Evolutionary conservation across 2,329 filamentous ascomycete species (phyloP).

Genomic region (Purpureocillium takamizusanense): DNA sequence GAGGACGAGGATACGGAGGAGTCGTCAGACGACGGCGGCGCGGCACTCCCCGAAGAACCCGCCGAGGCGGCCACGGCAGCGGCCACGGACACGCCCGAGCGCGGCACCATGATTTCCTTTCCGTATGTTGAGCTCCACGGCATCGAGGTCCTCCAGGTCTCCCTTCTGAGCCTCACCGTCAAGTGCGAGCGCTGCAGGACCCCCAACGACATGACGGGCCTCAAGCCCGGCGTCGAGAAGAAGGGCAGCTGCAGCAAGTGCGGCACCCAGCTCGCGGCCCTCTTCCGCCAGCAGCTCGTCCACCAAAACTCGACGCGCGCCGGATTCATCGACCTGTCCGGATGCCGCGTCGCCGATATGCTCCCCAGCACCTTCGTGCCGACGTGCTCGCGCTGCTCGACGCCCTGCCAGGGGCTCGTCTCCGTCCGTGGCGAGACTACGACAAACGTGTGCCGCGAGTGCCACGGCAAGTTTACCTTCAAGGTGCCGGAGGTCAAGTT

Average conservation of each 20-base stretch:
- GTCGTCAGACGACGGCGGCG: slow-evolving; percentile 32
- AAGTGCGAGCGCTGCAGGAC: slow-evolving; percentile 78
- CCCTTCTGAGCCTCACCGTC: slow-evolving; percentile 56
- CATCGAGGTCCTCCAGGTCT: slow-evolving; percentile 66
- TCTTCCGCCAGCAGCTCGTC: slow-evolving; percentile 59
- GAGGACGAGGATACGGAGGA: slow-evolving; percentile 32
- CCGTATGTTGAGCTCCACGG: slow-evolving; percentile 68
- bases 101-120: slow-evolving; percentile 70
- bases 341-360: slow-evolving; percentile 67
- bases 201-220: slow-evolving; percentile 56
- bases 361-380: slow-evolving; percentile 72
- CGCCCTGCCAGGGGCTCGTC: slow-evolving; percentile 55
- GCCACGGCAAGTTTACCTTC: slow-evolving; percentile 73
- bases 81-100: slow-evolving; percentile 35
- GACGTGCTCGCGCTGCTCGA: slow-evolving; percentile 70
- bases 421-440: slow-evolving; percentile 66
- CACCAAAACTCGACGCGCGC: slow-evolving; percentile 66
- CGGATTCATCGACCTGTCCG: slow-evolving; percentile 69
- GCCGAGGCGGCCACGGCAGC: slow-evolving; percentile 3
- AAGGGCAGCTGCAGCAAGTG: slow-evolving; percentile 50
- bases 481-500: slow-evolving; percentile 73
- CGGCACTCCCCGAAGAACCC: slow-evolving; percentile 20
- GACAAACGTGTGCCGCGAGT: slow-evolving; percentile 69
- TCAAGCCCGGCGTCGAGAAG: slow-evolving; percentile 48
- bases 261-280: slow-evolving; percentile 38